These are phyloP conservation scores for Soucietia sequanensis DNA, from an alignment of 805 yeast species.

Conservation along the genomic window DNA sequence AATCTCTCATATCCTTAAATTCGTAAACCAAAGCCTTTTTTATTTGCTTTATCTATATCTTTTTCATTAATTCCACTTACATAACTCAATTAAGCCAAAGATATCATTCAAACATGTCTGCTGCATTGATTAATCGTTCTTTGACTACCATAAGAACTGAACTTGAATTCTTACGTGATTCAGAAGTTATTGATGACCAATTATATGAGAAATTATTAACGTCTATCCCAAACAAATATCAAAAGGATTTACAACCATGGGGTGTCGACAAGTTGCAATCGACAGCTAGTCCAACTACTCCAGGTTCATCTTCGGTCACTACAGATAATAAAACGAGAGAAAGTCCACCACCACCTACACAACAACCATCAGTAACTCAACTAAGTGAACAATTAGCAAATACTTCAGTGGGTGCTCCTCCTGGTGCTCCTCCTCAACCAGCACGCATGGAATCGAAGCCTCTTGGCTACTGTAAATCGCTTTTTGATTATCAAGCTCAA, in stretches of 20 bases:
- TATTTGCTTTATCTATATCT: neutral
- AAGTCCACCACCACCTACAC: neutral
- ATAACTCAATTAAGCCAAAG: neutral
- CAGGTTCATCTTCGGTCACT: conserved; percentile 1
- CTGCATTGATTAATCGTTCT: conserved; percentile 74
- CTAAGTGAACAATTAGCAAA: conserved; percentile 7
- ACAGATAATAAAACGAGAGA: too few relatives aligned
- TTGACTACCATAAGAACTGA: conserved; percentile 73
- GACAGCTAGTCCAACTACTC: neutral
- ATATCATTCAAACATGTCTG: conserved; percentile 31
- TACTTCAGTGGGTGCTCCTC: conserved; percentile 13
- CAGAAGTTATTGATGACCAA: conserved; percentile 63
- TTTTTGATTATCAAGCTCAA: conserved; percentile 73
- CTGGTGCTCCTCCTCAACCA: conserved; percentile 18
- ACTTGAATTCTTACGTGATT: conserved; percentile 73
- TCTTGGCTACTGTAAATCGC: conserved; percentile 52
- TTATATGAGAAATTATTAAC: conserved; percentile 50
- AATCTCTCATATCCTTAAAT: too few relatives aligned
- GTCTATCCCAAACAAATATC: conserved; percentile 58
- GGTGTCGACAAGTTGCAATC: conserved; percentile 33
- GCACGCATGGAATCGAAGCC: conserved; percentile 18
- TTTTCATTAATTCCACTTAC: neutral
- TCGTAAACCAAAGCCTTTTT: neutral
- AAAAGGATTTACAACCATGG: conserved; percentile 50
- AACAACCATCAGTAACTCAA: conserved; percentile 2